Base-by-base conservation (phyloP, 1,139 yeast species). In the Hanseniaspora gamundiae region DNA sequence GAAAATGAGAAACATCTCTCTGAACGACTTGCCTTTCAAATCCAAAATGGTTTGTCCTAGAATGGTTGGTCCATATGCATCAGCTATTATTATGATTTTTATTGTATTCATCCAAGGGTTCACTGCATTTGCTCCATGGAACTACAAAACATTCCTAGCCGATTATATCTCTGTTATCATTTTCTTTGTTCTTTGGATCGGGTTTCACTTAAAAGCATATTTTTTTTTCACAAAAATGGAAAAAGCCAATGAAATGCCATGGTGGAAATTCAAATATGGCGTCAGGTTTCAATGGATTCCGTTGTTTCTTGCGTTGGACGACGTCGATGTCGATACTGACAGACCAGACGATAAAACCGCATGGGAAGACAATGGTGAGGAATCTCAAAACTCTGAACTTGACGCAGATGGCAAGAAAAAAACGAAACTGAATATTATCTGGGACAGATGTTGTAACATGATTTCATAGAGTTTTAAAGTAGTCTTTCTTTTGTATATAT, bases 61-160 rank as follows among this genome's bases (percentile, higher is more conserved):
- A 13, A 74, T 55, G 49, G 66, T 69, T 51, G 78, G 86, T 2
- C 73, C 70, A 59, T 78, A 78, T 55, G 71, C 82, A 11, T 65
- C 73, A 8, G 58, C 68, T 44, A 60, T 60, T 44, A 65, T 76
- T 47, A 65, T 74, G 47, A 56, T 73, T 42, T 64, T 80, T 28
- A 66, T 80, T 51, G 74, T 76, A 30, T 66, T 82, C 52, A 69
- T 84, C 49, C 88, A 83, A 64, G 94, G 94, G 26, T 83, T 74
- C 62, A 62, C 68, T 1, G 76, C 74, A 2, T 57, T 57, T 36
- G 47, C 56, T 2, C 60, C 60, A 17, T 39, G 24, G 10, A 67
- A 64, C 42, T 82, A 73, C 1, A 57, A 74, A 4, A 66, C 65
- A 40, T 80, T 80, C 65, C 76, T 80, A 59, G 74, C 84, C 17